Conservation (phyloP, 2,329 filamentous ascomycete genomes). For the Leptosphaerulina australis region DNA sequence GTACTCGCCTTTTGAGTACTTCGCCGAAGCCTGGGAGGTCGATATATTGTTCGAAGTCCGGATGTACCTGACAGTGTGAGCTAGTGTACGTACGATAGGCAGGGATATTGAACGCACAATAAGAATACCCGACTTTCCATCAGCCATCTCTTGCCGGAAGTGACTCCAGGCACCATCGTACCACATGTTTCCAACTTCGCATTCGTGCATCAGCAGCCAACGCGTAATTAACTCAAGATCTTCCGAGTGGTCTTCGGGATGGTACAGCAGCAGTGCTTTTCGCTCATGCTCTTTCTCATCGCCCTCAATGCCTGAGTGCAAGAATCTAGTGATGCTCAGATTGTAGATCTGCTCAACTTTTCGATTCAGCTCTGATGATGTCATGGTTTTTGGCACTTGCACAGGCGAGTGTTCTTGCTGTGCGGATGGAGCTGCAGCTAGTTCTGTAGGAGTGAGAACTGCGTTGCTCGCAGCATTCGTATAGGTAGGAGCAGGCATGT, state of each 20-base stretch:
- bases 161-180: slow-evolving; percentile 34
- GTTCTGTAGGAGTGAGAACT: too few species aligned
- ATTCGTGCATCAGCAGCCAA: slow-evolving; percentile 41
- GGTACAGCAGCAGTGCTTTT: slow-evolving; percentile 38
- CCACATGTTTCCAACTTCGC: slow-evolving; percentile 34
- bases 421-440: too few species aligned
- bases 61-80: slow-evolving; percentile 31
- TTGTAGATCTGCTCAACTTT: slow-evolving; percentile 26
- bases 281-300: slow-evolving; percentile 21
- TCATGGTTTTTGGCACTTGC: neutral
- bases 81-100: slow-evolving; percentile 5
- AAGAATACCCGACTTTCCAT: slow-evolving; percentile 35
- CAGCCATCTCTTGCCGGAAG: slow-evolving; percentile 28
- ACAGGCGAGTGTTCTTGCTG: neutral
- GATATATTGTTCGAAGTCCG: slow-evolving; percentile 41
- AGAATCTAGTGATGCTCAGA: slow-evolving; percentile 34
- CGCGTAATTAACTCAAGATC: slow-evolving; percentile 40
- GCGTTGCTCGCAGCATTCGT: neutral
- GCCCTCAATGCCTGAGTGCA: slow-evolving; percentile 21
- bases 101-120: slow-evolving; percentile 25
- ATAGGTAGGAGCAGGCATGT: neutral
- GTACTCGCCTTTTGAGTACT: slow-evolving; percentile 35
- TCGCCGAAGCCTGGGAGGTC: slow-evolving; percentile 42
- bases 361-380: slow-evolving; percentile 21
- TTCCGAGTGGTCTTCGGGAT: slow-evolving; percentile 35